Conservation (phyloP, 2,329 filamentous ascomycete genomes). For the Fusarium sp. region DNA sequence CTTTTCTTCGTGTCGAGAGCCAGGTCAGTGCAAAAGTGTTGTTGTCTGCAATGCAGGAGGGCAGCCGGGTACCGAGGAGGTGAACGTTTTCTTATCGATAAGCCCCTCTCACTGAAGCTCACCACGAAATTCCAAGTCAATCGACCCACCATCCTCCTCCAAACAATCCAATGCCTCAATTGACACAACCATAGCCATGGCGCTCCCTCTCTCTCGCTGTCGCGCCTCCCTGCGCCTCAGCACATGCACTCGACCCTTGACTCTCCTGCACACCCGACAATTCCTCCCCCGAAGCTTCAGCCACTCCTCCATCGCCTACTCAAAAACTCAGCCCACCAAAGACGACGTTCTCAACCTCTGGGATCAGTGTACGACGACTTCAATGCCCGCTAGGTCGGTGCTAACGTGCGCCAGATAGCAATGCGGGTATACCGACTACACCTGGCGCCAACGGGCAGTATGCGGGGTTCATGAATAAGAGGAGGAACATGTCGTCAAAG, state of each 20-base stretch:
- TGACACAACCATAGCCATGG: conserved; percentile 33
- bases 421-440: conserved; percentile 36
- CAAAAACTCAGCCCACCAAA: conserved; percentile 16
- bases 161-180: conserved; percentile 35
- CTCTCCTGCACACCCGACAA: conserved; percentile 25
- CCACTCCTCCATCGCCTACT: conserved; percentile 31
- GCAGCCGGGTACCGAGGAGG: too few relatives aligned
- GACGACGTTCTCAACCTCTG: conserved; percentile 44
- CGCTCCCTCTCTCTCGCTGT: conserved; percentile 41
- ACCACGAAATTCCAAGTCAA: conserved; percentile 25
- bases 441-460: conserved; percentile 27
- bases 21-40: not conserved
- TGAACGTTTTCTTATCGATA: conserved; percentile 21
- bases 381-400: not conserved
- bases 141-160: conserved; percentile 33
- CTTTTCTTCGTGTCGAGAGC: not conserved
- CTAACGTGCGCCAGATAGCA: conserved; percentile 42
- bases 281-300: conserved; percentile 35
- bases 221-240: conserved; percentile 35
- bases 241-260: not conserved
- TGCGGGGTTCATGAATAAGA: conserved; percentile 75
- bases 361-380: conserved; percentile 45
- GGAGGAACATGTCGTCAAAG: conserved; percentile 73
- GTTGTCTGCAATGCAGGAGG: not conserved
- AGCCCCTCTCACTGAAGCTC: conserved; percentile 17